These are phyloP conservation scores for Vaucheria bursata DNA, from an alignment of 352 stramenopile genomes.

Conservation along the genomic window DNA sequence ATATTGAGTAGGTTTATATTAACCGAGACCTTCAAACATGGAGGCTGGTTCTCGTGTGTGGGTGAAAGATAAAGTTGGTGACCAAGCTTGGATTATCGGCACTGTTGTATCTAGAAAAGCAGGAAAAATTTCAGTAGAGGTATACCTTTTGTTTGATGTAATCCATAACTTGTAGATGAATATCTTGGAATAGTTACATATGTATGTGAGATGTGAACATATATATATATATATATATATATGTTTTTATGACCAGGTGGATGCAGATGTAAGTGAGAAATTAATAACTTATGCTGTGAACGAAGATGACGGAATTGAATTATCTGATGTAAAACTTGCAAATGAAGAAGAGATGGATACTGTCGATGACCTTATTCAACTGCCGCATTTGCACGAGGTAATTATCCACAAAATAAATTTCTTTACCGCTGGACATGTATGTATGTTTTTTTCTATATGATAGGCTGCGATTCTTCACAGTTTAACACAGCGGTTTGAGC, in stretches of 20 bases:
- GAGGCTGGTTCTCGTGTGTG: constrained; percentile 38
- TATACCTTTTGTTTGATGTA: no score
- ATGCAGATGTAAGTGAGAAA: constrained; percentile 44
- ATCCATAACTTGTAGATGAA: no score
- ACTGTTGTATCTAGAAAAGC: constrained; percentile 11
- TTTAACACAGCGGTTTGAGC: constrained; percentile 64
- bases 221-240: no score
- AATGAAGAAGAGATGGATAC: constrained; percentile 47
- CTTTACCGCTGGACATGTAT: not conserved
- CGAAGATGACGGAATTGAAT: constrained; percentile 33
- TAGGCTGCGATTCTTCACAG: constrained; percentile 71
- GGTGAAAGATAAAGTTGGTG: constrained; percentile 33
- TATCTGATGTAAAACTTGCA: constrained; percentile 45
- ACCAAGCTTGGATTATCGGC: constrained; percentile 36
- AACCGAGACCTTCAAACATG: no score
- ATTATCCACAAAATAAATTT: not conserved
- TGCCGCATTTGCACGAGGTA: constrained; percentile 73
- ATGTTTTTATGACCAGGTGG: constrained; percentile 17
- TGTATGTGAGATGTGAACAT: no score
- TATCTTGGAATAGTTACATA: no score
- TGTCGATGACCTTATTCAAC: constrained; percentile 74
- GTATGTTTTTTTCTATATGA: not conserved
- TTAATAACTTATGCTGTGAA: constrained; percentile 33
- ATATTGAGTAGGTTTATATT: no score
- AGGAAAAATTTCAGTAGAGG: not conserved